Evolutionary conservation across 2,329 filamentous ascomycete genomes (phyloP), one percentile per base, ranked within the genome.

Genomic region (Colletotrichum spaethianum): DNA sequence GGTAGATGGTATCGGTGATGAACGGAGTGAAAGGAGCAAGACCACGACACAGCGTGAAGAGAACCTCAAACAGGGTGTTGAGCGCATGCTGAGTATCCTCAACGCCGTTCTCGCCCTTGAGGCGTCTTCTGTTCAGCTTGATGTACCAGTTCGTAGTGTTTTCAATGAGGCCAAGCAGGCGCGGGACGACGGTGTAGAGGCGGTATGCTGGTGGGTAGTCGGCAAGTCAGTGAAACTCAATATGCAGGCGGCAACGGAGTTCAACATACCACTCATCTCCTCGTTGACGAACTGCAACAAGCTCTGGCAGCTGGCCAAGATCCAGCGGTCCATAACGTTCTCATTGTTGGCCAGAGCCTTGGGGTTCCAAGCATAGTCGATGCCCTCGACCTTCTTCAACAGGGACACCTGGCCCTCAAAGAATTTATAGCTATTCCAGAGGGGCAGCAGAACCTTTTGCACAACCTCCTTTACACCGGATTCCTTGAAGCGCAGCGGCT

Each of bases 91-190:
- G 86, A 14, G 96, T 98, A 80, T 98, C 96, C 18, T 95, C 89
- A 31, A 94, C 83, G 23, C 95, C 94, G 75, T 94, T 91, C 80
- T 97, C 95, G 53, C 95, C 95, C 90, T 98, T 98, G 75, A 98
- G 87, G 66, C 95, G 91, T 82, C 93, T 93, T 66, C 95, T 90
- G 86, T 98, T 98, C 86, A 98, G 97, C 73, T 95, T 90, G 81
- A 98, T 98, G 83, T 98, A 98, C 95, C 95, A 98, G 83, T 98
- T 98, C n/a, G 95, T 98, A 4, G 94, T 95, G 83, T 97, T 95
- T 78, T 98, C 96, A 75, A 98, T 97, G 78, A 97, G 89, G 70
- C 89, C 89, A 23, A 97, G 88, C 72, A 98, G 85, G 74, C 93
- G 89, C 9, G 95, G 95, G 55, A 98, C 95, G 55, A 98, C 96